Percentiles rank a stretch among this genome's conserved stretches.
Conservation (phyloP, 345 rosid species). For the Turritis glabra region DNA sequence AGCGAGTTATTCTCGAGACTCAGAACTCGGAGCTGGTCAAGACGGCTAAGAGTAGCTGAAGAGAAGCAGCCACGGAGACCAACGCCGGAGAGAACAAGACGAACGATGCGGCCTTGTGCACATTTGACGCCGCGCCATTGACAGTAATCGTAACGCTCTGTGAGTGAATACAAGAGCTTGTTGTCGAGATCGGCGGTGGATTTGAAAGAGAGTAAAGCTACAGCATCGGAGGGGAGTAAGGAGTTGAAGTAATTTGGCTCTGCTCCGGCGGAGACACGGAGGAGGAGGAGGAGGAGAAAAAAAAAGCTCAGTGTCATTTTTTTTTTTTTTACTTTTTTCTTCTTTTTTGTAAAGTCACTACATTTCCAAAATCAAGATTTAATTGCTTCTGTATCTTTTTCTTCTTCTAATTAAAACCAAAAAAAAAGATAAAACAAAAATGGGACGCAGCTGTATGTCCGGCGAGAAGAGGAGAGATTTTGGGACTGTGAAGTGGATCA, state of each 20-base stretch:
- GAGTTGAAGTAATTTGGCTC: constrained; percentile 44
- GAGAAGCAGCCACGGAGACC: constrained; percentile 73
- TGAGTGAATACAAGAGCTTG: constrained; percentile 67
- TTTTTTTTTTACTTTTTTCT: neutral
- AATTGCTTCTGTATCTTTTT: constrained; percentile 1
- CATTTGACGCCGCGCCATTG: constrained; percentile 95
- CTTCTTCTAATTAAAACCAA: neutral
- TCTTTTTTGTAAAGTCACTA: neutral
- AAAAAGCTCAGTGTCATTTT: constrained; percentile 31
- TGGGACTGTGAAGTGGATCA: constrained; percentile 33
- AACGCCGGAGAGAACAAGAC: constrained; percentile 52
- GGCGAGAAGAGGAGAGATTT: constrained; percentile 18
- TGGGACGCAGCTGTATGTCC: constrained; percentile 21
- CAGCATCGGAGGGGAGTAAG: constrained; percentile 68
- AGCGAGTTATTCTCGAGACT: constrained; percentile 78
- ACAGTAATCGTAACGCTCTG: constrained; percentile 88
- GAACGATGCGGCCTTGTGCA: constrained; percentile 77
- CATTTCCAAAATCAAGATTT: neutral
- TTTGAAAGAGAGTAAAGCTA: constrained; percentile 75
- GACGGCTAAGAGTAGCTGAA: constrained; percentile 64
- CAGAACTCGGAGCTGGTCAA: constrained; percentile 91
- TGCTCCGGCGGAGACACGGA: constrained; percentile 33
- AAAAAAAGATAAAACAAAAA: neutral
- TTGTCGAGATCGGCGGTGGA: constrained; percentile 79
- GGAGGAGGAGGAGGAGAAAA: constrained; percentile 18